These are phyloP conservation scores for Leucogyrophana mollusca DNA, from an alignment of 768 basidiomycete genomes.

Conservation along the genomic window DNA sequence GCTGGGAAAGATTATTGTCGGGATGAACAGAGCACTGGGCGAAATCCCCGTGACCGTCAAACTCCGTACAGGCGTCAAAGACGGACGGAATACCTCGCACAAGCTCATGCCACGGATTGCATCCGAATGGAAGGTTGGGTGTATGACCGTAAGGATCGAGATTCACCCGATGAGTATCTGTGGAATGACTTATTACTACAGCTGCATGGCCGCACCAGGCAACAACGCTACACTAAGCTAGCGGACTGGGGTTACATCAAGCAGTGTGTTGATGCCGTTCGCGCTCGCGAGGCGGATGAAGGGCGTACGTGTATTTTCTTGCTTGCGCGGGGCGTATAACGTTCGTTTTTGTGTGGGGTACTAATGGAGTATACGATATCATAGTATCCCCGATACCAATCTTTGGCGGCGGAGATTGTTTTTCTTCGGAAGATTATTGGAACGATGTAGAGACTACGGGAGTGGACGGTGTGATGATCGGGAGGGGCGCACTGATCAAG, in stretches of 20 bases:
- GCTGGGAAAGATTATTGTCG: constrained; percentile 81
- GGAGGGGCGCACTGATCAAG: constrained; percentile 92
- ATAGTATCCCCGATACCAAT: constrained; percentile 86
- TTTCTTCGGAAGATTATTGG: constrained; percentile 85
- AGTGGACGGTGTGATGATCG: constrained; percentile 96
- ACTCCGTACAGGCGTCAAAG: constrained; percentile 90
- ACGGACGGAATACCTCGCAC: constrained; percentile 82
- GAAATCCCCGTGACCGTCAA: constrained; percentile 91
- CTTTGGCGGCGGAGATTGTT: constrained; percentile 95
- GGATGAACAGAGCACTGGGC: constrained; percentile 90
- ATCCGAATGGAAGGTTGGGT: constrained; percentile 45
- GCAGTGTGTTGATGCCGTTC: constrained; percentile 79
- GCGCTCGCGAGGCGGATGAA: constrained; percentile 67
- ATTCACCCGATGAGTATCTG: too few relatives aligned
- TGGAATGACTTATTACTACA: too few relatives aligned
- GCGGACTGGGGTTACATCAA: constrained; percentile 97
- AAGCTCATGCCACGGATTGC: constrained; percentile 84
- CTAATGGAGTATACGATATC: too few relatives aligned
- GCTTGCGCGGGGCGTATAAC: too few relatives aligned
- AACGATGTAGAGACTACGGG: constrained; percentile 71
- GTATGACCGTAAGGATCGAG: constrained; percentile 48
- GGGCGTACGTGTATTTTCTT: constrained; percentile 66
- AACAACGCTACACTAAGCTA: constrained; percentile 89
- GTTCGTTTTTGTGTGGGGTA: too few relatives aligned
- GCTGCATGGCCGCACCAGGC: constrained; percentile 95